Conservation (phyloP, 1,284 basidiomycete genomes). For the Malassezia pachydermatis region DNA sequence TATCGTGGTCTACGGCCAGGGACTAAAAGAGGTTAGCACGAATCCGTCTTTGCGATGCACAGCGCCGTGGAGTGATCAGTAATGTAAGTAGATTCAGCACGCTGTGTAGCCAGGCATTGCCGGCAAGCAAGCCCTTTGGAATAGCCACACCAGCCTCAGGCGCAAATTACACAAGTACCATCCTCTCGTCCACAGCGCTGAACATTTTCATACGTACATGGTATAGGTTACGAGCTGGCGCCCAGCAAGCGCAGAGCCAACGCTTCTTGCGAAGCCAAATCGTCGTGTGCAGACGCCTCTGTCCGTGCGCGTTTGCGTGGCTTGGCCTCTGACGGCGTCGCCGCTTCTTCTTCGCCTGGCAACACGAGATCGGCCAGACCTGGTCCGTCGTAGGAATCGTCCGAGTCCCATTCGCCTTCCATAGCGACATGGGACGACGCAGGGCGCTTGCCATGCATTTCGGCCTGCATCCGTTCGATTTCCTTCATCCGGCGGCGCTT, state of each 20-base stretch:
- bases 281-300: not conserved
- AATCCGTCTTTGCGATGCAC: too few relatives aligned
- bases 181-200: slow-evolving; percentile 6
- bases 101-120: slow-evolving; percentile 29
- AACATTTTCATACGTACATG: slow-evolving; percentile 14
- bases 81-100: slow-evolving; percentile 26
- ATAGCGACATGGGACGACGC: slow-evolving; percentile 24
- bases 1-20: too few relatives aligned
- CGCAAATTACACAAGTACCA: slow-evolving; percentile 45
- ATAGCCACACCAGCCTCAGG: slow-evolving; percentile 29
- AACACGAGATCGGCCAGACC: slow-evolving; percentile 44
- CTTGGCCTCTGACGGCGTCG: slow-evolving; percentile 6
- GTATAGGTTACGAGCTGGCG: slow-evolving; percentile 3
- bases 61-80: slow-evolving; percentile 2
- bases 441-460: slow-evolving; percentile 16
- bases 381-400: slow-evolving; percentile 24
- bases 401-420: slow-evolving; percentile 17
- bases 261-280: slow-evolving; percentile 12
- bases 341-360: slow-evolving; percentile 48
- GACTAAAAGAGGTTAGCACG: too few relatives aligned
- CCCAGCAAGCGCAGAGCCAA: slow-evolving; percentile 29
- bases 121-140: slow-evolving; percentile 35
- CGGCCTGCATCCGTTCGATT: slow-evolving; percentile 58
- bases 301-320: slow-evolving; percentile 6
- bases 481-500: slow-evolving; percentile 69